Base-by-base conservation (phyloP, 345 rosid genomes). In the Pelargonium nanum region DNA sequence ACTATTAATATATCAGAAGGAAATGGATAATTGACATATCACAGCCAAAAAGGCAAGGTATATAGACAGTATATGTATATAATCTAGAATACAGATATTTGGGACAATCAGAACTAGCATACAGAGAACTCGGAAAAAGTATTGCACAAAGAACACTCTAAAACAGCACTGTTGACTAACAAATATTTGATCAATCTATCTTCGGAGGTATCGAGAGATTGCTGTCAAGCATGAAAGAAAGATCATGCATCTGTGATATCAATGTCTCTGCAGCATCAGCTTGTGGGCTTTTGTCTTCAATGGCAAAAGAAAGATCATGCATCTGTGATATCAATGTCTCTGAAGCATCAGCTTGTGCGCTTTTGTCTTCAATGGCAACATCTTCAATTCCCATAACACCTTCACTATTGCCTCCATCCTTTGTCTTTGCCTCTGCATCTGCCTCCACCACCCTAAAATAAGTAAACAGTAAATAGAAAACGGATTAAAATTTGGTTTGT, bases 191-290 rank as follows among this genome's bases (percentile, higher is more conserved):
- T 23, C 26, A 50, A 55, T 62, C 75, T 30, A 23, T 15, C 57
- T 55, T 63, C 53, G 72, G 68, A 17, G 95, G 90, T 17, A 86
- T 28, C 40, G 86, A 76, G 53, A 88, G 88, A 63, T 74, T 63
- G 53, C 67, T 83, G 58, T 79, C 87, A 5, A 84, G 85, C 95
- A 91, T 91, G 72, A 91, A 88, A 12, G 92, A 91, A 56, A 91
- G 88, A 73, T 86, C 96, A 69, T 83, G 96, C 92, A 84, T 86
- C 83, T 83, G 89, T 21, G 88, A 83, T 70, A 88, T 77, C 55
- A 86, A 60, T 30, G 32, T 75, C 71, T 86, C 82, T 20, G 70
- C 74, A 23, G 71, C 74, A 58, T 75, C 72, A 19, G 55, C 61
- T 62, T 78, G 73, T 54, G 85, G 69, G 51, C 60, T 55, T 10